These are phyloP conservation scores for Moelleriella libera DNA, from an alignment of 2,329 filamentous ascomycete genomes.

Conservation along the genomic window DNA sequence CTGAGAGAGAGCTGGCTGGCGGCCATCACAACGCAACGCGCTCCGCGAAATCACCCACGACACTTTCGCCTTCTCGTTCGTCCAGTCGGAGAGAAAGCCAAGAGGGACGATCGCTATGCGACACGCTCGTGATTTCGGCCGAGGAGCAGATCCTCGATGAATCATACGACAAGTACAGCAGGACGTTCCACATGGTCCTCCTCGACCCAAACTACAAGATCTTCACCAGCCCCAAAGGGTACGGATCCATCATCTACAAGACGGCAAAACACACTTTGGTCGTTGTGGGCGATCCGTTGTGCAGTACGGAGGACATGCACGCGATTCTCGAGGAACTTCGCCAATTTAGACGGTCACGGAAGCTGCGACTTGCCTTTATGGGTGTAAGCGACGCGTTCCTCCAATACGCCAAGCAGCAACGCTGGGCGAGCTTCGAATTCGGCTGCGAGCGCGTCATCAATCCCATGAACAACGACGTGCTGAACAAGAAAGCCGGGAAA, in stretches of 20 bases:
- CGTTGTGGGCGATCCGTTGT: constrained; percentile 9
- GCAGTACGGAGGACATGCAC: constrained; percentile 3
- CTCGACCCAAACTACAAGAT: constrained; percentile 9
- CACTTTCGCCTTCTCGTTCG: not conserved
- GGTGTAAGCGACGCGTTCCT: constrained; percentile 8
- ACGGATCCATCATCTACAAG: constrained; percentile 9
- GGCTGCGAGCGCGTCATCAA: constrained; percentile 9
- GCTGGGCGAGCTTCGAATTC: constrained; percentile 8
- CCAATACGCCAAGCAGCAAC: constrained; percentile 2
- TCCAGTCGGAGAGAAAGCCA: not conserved
- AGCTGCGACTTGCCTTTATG: constrained; percentile 8
- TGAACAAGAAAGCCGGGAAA: constrained; percentile 7
- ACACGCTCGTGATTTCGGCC: constrained; percentile 1
- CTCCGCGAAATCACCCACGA: not conserved
- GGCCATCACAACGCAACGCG: not conserved
- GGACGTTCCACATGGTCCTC: constrained; percentile 10
- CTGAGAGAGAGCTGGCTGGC: not conserved
- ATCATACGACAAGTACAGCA: constrained; percentile 7
- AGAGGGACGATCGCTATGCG: not conserved
- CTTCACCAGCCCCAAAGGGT: constrained; percentile 7
- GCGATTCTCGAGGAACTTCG: constrained; percentile 7
- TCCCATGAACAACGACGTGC: constrained; percentile 7
- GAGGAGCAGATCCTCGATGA: constrained; percentile 3
- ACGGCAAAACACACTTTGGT: constrained; percentile 6
- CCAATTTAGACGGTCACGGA: constrained; percentile 2